Evolutionary conservation across 768 basidiomycete genomes (phyloP), one percentile per base, ranked within the genome.

Genomic region (Psilocybe tampanensis): DNA sequence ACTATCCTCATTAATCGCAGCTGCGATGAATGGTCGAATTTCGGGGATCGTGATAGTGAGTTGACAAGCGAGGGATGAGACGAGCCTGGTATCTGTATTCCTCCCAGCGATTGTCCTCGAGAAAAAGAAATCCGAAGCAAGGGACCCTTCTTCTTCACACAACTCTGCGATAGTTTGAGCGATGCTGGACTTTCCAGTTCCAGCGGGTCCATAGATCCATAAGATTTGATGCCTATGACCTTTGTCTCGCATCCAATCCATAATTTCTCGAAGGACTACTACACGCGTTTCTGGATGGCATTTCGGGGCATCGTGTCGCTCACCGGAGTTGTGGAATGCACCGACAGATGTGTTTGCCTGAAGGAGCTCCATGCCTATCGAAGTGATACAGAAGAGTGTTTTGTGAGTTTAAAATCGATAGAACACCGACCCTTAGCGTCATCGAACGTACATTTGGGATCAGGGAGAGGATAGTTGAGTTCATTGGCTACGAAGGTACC

Each of bases 151-250:
- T 5, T 21, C 34, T 2, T 47, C 21, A 44, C 48, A 56, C 13
- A 45, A 15, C 19, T 56, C 54, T 8, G 59, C 55, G 1, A 60
- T 52, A 8, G 54, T 26, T 12, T 47, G 50, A 8, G 52, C 54
- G 17, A 60, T 60, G 19, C 45, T 47, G 8, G 59, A 56, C 32
- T 60, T 60, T 15, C 54, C 59, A 4, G 59, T 15, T 1, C 59
- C 59, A 12, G 59, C 59, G 12, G 54, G 50, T 4, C 54, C 59
- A 18, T 29, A 43, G 17, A 60, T 47, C 59, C 59, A 60, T 17
- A 56, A 17, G 18, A 60, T 29, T n/a, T 19, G 17, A 2, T 41
- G 19, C 3, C 1, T 11, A 15, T 21, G 29, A 2, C 3, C 11
- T 12, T 11, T 13, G 17, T 44, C 34, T 6, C n/a, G 33, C 2